A percentile compares a stretch with the other conserved stretches of the same genome.
These are phyloP conservation scores for Podosphaera fusca DNA, from an alignment of 2,329 filamentous ascomycete genomes.

Conservation along the genomic window DNA sequence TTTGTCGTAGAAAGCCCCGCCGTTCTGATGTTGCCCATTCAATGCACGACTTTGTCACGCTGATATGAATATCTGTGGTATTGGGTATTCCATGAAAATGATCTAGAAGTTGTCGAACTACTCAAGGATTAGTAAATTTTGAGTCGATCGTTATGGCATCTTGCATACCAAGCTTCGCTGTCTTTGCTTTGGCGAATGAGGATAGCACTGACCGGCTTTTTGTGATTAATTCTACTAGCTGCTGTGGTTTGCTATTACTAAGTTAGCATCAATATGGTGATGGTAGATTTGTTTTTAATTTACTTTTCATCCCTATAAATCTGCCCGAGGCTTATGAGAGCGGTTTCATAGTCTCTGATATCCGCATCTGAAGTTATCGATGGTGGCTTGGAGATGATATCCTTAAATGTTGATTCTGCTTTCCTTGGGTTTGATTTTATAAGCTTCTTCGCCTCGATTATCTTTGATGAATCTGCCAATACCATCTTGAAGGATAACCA, in stretches of 20 bases:
- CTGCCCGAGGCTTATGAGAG: slow-evolving; percentile 72
- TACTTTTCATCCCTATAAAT: slow-evolving; percentile 76
- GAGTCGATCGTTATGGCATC: neutral
- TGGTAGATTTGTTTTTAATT: slow-evolving; percentile 14
- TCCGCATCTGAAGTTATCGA: slow-evolving; percentile 65
- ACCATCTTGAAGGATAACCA: slow-evolving; percentile 22
- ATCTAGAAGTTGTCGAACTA: slow-evolving; percentile 90
- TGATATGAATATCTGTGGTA: slow-evolving; percentile 80
- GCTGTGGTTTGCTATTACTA: slow-evolving; percentile 42
- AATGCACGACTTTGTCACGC: slow-evolving; percentile 96
- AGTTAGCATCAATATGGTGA: slow-evolving; percentile 12
- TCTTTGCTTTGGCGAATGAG: slow-evolving; percentile 96
- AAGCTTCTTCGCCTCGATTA: slow-evolving; percentile 75
- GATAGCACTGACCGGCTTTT: slow-evolving; percentile 80
- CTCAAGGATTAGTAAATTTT: slow-evolving; percentile 2
- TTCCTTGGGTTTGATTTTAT: slow-evolving; percentile 59
- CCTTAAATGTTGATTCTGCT: slow-evolving; percentile 72
- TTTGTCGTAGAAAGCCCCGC: slow-evolving; percentile 88
- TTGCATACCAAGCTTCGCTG: slow-evolving; percentile 72
- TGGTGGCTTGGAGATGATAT: slow-evolving; percentile 67
- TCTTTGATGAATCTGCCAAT: slow-evolving; percentile 36
- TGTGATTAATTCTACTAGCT: slow-evolving; percentile 73
- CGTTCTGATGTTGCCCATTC: slow-evolving; percentile 94
- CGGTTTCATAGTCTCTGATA: slow-evolving; percentile 75
- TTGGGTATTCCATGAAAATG: slow-evolving; percentile 86